Evolutionary conservation across 2,329 filamentous ascomycete genomes (phyloP).

Genomic region (Xylariales sp.): DNA sequence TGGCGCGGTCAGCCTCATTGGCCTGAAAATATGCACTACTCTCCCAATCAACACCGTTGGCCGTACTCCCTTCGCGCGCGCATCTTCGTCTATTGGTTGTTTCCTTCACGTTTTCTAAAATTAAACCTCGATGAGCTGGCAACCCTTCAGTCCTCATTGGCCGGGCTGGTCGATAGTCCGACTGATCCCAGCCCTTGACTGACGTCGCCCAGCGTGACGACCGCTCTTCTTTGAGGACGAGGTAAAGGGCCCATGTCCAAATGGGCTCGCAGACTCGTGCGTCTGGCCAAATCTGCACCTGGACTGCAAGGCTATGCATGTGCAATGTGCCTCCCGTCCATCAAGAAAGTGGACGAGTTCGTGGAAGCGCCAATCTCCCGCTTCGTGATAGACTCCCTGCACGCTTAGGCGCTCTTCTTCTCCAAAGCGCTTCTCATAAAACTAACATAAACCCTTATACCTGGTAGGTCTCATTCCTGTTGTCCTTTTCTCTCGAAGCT

Average conservation of each 20-base stretch:
- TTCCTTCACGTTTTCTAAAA: constrained; percentile 22
- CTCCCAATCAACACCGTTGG: constrained; percentile 19
- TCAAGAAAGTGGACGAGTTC: constrained; percentile 9
- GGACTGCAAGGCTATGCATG: constrained; percentile 19
- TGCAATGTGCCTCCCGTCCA: constrained; percentile 17
- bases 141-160: constrained; percentile 21
- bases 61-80: constrained; percentile 18
- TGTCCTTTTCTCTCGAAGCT: constrained; percentile 24
- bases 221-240: constrained; percentile 18
- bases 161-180: constrained; percentile 12
- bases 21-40: constrained; percentile 18
- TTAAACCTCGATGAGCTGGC: constrained; percentile 18
- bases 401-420: constrained; percentile 25
- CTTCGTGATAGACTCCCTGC: constrained; percentile 15
- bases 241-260: constrained; percentile 22
- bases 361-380: constrained; percentile 23
- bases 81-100: constrained; percentile 20
- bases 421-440: constrained; percentile 22
- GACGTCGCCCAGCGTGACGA: constrained; percentile 18
- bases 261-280: constrained; percentile 18
- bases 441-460: constrained; percentile 21
- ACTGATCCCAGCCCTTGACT: constrained; percentile 16
- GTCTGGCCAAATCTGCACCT: constrained; percentile 22
- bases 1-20: constrained; percentile 19
- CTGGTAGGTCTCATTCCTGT: constrained; percentile 18